Conservation (phyloP, 139 green algal genomes). For the Picochlorum sp. region DNA sequence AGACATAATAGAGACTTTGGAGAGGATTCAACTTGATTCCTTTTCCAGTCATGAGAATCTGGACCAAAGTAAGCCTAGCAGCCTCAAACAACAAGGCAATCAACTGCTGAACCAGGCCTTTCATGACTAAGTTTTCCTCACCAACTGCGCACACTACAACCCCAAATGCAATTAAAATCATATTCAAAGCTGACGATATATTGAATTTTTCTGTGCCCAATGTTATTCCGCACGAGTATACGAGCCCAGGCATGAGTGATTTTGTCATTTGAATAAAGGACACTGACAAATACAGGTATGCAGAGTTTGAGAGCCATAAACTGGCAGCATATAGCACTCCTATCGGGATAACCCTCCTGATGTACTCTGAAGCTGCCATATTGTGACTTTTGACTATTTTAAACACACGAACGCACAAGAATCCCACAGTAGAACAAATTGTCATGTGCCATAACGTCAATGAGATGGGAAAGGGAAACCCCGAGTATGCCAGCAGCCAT, state of each 20-base stretch:
- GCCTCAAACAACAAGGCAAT: slow-evolving; percentile 48
- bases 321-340: slow-evolving; percentile 79
- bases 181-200: slow-evolving; percentile 57
- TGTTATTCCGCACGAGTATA: slow-evolving; percentile 22
- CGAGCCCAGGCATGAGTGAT: slow-evolving; percentile 50
- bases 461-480: slow-evolving; percentile 88
- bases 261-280: slow-evolving; percentile 99
- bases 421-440: slow-evolving; percentile 72
- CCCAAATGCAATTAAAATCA: slow-evolving; percentile 82
- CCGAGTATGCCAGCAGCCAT: slow-evolving; percentile 74
- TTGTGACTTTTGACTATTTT: slow-evolving; percentile 67
- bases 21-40: slow-evolving; percentile 55
- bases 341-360: slow-evolving; percentile 74
- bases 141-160: slow-evolving; percentile 75
- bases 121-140: slow-evolving; percentile 78
- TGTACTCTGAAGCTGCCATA: slow-evolving; percentile 57
- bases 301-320: slow-evolving; percentile 91
- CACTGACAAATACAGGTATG: slow-evolving; percentile 94
- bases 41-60: slow-evolving; percentile 71
- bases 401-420: slow-evolving; percentile 43
- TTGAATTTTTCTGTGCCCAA: slow-evolving; percentile 70
- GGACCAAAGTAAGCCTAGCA: slow-evolving; percentile 71
- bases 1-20: slow-evolving; percentile 54
- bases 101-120: slow-evolving; percentile 85
- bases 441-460: slow-evolving; percentile 80